These are phyloP conservation scores for Cladosporium oxysporum DNA, from an alignment of 2,329 filamentous ascomycete species.

Conservation along the genomic window DNA sequence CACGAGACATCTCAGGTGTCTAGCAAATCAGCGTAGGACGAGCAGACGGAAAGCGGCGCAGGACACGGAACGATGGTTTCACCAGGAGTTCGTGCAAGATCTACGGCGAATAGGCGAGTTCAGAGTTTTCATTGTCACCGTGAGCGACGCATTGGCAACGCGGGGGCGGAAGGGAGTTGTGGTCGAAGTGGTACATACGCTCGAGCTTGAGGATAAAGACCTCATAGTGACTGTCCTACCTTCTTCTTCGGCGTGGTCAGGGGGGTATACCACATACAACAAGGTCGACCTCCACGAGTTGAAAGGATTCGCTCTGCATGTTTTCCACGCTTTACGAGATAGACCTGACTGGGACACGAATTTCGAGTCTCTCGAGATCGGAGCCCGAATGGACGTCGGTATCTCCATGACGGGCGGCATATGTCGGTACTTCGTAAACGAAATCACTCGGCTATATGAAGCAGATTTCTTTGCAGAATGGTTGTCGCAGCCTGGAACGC, in stretches of 20 bases:
- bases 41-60: conserved; percentile 3
- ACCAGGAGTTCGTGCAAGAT: neutral
- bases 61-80: conserved; percentile 1
- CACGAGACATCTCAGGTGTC: neutral
- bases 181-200: neutral
- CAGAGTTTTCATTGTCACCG: neutral
- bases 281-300: neutral
- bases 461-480: conserved; percentile 7
- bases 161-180: neutral
- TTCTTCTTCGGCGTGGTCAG: neutral
- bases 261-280: neutral
- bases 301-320: neutral
- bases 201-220: neutral
- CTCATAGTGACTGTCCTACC: neutral
- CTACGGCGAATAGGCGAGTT: neutral
- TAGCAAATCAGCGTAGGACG: neutral
- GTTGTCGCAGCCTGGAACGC: conserved; percentile 5
- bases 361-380: conserved; percentile 2
- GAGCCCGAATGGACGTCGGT: neutral
- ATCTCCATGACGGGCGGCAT: neutral
- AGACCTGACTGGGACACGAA: neutral
- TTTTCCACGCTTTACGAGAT: neutral
- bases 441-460: conserved; percentile 7
- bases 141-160: neutral
- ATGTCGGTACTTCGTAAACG: conserved; percentile 2